Percentiles rank a stretch among this genome's conserved stretches.
Evolutionary conservation across 441 rosid genomes (phyloP).

Genomic region (Gossypium schwendimanii): DNA sequence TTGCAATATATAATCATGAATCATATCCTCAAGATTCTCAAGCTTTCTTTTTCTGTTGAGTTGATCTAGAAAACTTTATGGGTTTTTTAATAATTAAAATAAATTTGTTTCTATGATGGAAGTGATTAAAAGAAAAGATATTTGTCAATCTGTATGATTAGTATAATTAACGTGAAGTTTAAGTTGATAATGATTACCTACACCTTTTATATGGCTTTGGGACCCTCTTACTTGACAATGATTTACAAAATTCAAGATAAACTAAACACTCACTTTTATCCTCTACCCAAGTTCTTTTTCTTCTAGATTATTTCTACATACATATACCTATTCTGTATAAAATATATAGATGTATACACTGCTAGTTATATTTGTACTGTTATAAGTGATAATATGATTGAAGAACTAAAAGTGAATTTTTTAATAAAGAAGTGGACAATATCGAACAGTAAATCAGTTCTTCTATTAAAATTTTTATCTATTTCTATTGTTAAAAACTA

Average conservation of each 20-base stretch:
- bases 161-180: not conserved
- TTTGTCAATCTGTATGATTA: not conserved
- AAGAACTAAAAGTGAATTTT: too few relatives aligned
- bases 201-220: not conserved
- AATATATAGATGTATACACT: not conserved
- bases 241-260: not conserved
- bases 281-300: not conserved
- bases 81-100: not conserved
- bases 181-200: not conserved
- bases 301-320: not conserved
- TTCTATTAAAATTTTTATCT: too few relatives aligned
- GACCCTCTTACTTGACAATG: constrained; percentile 5
- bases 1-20: too few relatives aligned
- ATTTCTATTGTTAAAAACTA: too few relatives aligned
- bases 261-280: too few relatives aligned
- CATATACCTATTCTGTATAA: not conserved
- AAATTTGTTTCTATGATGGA: not conserved
- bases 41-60: not conserved
- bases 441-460: too few relatives aligned
- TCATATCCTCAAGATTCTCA: too few relatives aligned
- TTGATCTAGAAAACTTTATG: not conserved
- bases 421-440: too few relatives aligned
- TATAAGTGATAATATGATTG: too few relatives aligned
- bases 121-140: not conserved
- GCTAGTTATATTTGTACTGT: too few relatives aligned